Percentiles rank a stretch among this genome's conserved stretches.
Conservation (phyloP, 2,329 filamentous ascomycete genomes). For the Penicillium frequentans region DNA sequence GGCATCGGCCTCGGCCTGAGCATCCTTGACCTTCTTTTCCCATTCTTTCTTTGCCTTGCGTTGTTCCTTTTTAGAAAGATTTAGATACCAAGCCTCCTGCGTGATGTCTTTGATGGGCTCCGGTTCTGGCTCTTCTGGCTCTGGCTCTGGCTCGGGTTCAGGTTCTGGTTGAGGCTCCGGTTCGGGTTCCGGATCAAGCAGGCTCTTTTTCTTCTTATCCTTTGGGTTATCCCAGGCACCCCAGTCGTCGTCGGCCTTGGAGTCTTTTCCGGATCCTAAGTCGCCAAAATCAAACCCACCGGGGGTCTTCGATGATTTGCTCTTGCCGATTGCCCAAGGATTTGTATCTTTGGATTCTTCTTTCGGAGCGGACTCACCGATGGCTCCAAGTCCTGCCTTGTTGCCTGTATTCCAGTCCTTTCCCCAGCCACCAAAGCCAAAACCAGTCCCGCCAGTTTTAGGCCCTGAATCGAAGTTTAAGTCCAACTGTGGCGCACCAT, state of each 20-base stretch:
- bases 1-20: conserved; percentile 5
- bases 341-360: conserved; percentile 36
- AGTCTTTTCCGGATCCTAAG: conserved; percentile 41
- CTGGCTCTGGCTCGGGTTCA: conserved; percentile 21
- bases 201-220: conserved; percentile 32
- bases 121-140: conserved; percentile 20
- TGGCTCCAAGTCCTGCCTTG: conserved; percentile 46
- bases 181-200: conserved; percentile 27
- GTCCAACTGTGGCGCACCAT: conserved; percentile 58
- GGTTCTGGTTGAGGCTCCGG: conserved; percentile 13
- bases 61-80: conserved; percentile 31
- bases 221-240: conserved; percentile 25
- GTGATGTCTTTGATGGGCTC: conserved; percentile 22
- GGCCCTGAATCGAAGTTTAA: conserved; percentile 54
- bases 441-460: conserved; percentile 38
- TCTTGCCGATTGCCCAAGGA: conserved; percentile 41
- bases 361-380: conserved; percentile 32
- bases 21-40: conserved; percentile 24
- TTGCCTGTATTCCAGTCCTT: conserved; percentile 54
- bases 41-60: conserved; percentile 32
- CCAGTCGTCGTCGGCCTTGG: conserved; percentile 36
- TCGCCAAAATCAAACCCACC: conserved; percentile 47
- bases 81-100: conserved; percentile 34
- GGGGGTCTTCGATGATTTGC: conserved; percentile 34
- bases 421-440: conserved; percentile 60